Evolutionary conservation across 1,284 basidiomycete genomes (phyloP).

Genomic region (Sutorius eximius): DNA sequence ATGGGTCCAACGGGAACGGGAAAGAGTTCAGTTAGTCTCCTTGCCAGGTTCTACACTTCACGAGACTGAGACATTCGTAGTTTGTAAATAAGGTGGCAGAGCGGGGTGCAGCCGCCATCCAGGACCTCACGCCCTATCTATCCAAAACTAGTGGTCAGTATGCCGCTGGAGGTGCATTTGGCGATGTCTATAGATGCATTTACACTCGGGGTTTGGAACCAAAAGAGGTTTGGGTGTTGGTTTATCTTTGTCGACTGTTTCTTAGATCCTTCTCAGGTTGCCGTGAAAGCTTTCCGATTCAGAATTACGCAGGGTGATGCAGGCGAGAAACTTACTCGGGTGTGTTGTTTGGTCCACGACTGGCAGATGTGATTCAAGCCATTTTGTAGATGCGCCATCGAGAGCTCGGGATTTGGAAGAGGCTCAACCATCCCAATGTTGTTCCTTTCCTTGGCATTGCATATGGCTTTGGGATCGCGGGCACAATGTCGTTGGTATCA

Average conservation of each 20-base stretch:
- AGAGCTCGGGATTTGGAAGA: not conserved
- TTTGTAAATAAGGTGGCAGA: no score
- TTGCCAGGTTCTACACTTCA: no score
- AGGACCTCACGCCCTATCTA: not conserved
- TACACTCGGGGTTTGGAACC: not conserved
- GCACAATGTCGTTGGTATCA: not conserved
- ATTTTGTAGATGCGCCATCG: not conserved
- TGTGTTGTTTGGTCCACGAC: not conserved
- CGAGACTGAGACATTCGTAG: no score
- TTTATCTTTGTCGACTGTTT: not conserved
- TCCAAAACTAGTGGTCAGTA: not conserved
- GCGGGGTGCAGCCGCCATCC: no score
- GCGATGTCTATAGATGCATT: not conserved
- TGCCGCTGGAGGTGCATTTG: not conserved
- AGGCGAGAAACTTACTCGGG: not conserved
- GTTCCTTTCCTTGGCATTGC: not conserved
- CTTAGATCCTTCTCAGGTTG: not conserved
- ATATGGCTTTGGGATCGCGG: not conserved
- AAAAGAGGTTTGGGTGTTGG: not conserved
- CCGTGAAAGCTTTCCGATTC: not conserved
- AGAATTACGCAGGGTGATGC: not conserved
- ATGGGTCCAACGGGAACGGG: no score
- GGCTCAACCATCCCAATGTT: not conserved
- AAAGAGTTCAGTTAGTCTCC: no score
- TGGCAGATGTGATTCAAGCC: not conserved